Percentiles rank a stretch among this genome's conserved stretches.
Conservation (phyloP, 805 yeast genomes). For the Metschnikowia chrysomelidarum region DNA sequence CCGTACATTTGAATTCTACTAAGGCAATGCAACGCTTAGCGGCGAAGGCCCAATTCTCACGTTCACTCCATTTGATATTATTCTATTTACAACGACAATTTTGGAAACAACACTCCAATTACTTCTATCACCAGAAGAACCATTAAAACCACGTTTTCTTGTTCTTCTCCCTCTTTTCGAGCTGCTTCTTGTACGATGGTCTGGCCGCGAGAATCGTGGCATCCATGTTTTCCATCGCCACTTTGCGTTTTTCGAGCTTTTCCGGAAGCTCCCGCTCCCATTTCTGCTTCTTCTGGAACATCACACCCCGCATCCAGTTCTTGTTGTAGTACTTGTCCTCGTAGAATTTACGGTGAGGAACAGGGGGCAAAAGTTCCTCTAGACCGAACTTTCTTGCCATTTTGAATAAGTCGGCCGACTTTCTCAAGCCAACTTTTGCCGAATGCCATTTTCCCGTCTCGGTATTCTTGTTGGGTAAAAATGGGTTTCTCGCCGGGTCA, state of each 20-base stretch:
- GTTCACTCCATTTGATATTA: too few relatives aligned
- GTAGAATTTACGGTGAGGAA: slow-evolving; percentile 68
- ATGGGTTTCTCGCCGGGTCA: slow-evolving; percentile 80
- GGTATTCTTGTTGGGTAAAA: slow-evolving; percentile 80
- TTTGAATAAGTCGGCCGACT: slow-evolving; percentile 81
- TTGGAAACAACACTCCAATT: too few relatives aligned
- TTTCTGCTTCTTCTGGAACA: slow-evolving; percentile 75
- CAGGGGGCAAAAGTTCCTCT: slow-evolving; percentile 68
- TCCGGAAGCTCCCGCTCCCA: slow-evolving; percentile 67
- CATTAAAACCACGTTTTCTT: slow-evolving; percentile 38
- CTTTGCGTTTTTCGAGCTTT: slow-evolving; percentile 58
- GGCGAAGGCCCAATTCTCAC: too few relatives aligned
- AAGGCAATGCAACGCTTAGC: too few relatives aligned
- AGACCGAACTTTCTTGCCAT: slow-evolving; percentile 81
- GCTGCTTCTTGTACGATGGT: slow-evolving; percentile 42
- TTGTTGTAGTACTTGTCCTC: slow-evolving; percentile 72
- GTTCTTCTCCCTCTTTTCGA: slow-evolving; percentile 33
- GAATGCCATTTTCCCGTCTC: slow-evolving; percentile 74
- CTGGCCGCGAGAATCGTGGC: slow-evolving; percentile 63
- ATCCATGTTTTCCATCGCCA: slow-evolving; percentile 67
- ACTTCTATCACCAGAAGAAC: too few relatives aligned
- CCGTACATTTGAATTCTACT: too few relatives aligned
- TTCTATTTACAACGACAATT: too few relatives aligned
- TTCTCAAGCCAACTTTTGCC: slow-evolving; percentile 75
- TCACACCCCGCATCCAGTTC: slow-evolving; percentile 72